phyloP scores from a whole-genome alignment of 129 eudicot genomes.

The Saussurea involucrata region DNA sequence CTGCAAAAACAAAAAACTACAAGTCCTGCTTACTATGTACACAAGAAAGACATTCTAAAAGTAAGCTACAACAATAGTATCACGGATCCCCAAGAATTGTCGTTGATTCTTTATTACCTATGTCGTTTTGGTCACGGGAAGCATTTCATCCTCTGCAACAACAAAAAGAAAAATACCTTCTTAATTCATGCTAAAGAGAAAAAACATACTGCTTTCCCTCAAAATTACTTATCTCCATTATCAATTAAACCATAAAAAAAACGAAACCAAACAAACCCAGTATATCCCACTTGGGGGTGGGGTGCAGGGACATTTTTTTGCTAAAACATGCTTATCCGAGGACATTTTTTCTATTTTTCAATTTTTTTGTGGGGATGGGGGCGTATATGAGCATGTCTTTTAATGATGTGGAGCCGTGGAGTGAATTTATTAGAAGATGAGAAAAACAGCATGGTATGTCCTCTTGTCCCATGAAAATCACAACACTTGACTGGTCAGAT shows the following conservation, averaged over 20 bases:
- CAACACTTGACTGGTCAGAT: background rate
- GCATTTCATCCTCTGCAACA: conserved; percentile 85
- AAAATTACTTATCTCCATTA: background rate
- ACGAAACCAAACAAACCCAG: background rate
- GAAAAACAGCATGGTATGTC: background rate
- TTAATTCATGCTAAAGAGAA: conserved; percentile 11
- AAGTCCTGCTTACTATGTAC: conserved; percentile 11
- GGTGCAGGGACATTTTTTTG: background rate
- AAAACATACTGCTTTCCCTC: background rate
- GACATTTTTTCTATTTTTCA: background rate
- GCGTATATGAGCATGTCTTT: background rate
- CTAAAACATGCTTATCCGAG: conserved; percentile 11
- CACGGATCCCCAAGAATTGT: background rate
- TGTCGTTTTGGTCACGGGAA: conserved; percentile 47
- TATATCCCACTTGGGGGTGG: background rate
- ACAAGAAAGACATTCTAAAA: conserved; percentile 5
- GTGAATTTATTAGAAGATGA: background rate
- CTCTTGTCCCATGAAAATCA: background rate
- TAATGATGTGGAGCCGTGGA: background rate
- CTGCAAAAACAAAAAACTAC: conserved; percentile 13
- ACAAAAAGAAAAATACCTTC: background rate
- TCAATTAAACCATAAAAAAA: background rate
- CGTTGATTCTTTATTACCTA: conserved; percentile 18
- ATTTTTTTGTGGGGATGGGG: background rate
- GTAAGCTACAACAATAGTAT: conserved; percentile 7